Evolutionary conservation across 306 rosid genomes (phyloP).

Genomic region (Acacia melanoxylon): DNA sequence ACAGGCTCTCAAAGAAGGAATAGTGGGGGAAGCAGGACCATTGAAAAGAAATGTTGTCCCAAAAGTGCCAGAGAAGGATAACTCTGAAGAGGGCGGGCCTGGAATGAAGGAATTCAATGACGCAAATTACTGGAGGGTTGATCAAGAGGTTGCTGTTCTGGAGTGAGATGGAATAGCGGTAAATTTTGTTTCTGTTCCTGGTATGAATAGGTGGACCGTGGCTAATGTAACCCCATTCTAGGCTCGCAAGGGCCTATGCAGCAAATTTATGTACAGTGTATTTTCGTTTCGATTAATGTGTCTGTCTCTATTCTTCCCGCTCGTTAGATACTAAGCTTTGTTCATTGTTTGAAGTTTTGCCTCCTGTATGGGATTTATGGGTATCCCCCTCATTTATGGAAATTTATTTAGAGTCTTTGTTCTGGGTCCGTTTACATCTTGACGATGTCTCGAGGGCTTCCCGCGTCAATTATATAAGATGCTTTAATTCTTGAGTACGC

Average conservation of each 20-base stretch:
- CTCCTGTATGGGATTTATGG: slow-evolving; percentile 59
- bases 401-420: slow-evolving; percentile 22
- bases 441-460: not conserved
- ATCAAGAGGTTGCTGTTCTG: slow-evolving; percentile 87
- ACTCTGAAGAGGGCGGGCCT: slow-evolving; percentile 66
- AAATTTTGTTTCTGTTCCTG: slow-evolving; percentile 29
- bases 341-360: slow-evolving; percentile 61
- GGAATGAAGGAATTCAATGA: slow-evolving; percentile 91
- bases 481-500: no score
- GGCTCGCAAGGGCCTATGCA: slow-evolving; percentile 51
- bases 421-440: slow-evolving; percentile 8
- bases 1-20: slow-evolving; percentile 97
- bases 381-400: slow-evolving; percentile 48
- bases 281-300: slow-evolving; percentile 66
- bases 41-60: slow-evolving; percentile 66
- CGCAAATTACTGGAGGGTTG: slow-evolving; percentile 98
- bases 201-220: slow-evolving; percentile 44
- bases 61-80: slow-evolving; percentile 71
- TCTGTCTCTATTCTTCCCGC: slow-evolving; percentile 48
- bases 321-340: slow-evolving; percentile 58
- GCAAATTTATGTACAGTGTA: slow-evolving; percentile 80
- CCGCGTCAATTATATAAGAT: not conserved
- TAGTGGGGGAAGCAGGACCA: slow-evolving; percentile 99
- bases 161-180: slow-evolving; percentile 54
- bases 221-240: slow-evolving; percentile 35